Conservation (phyloP, 1,139 yeast species). For the Scheffersomyces insectosa region DNA sequence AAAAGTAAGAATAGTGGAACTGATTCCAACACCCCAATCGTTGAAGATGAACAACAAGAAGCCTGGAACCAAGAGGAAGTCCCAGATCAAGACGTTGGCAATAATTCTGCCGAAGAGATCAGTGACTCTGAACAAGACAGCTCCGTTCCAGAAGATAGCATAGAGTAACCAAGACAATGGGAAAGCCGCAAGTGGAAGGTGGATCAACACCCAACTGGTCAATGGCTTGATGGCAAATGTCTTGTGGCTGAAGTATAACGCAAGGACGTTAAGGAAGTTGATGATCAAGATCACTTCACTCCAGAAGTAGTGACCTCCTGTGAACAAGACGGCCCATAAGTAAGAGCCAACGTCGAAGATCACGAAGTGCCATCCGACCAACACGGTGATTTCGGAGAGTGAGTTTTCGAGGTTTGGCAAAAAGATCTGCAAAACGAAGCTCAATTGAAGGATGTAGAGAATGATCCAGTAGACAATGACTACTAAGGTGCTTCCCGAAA, state of each 20-base stretch:
- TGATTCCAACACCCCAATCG: conserved; percentile 72
- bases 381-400: conserved; percentile 26
- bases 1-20: conserved; percentile 56
- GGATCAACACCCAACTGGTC: conserved; percentile 56
- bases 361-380: conserved; percentile 62
- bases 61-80: conserved; percentile 66
- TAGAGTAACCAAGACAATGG: conserved; percentile 76
- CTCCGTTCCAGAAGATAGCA: conserved; percentile 82
- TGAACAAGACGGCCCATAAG: conserved; percentile 63
- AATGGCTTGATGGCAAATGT: conserved; percentile 58
- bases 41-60: conserved; percentile 57
- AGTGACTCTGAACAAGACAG: conserved; percentile 60
- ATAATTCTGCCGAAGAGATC: conserved; percentile 63
- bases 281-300: conserved; percentile 58
- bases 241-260: conserved; percentile 59
- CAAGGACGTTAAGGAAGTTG: conserved; percentile 59
- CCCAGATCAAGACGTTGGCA: conserved; percentile 78
- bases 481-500: conserved; percentile 58
- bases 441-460: conserved; percentile 52
- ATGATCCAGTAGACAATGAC: conserved; percentile 60
- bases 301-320: conserved; percentile 52
- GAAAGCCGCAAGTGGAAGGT: conserved; percentile 63
- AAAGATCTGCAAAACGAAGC: conserved; percentile 55
- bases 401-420: conserved; percentile 38
- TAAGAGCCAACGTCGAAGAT: conserved; percentile 60